Percentiles rank a stretch among this genome's conserved stretches.
Conservation (phyloP, 1,284 basidiomycete species). For the Rhodotorula sp. region DNA sequence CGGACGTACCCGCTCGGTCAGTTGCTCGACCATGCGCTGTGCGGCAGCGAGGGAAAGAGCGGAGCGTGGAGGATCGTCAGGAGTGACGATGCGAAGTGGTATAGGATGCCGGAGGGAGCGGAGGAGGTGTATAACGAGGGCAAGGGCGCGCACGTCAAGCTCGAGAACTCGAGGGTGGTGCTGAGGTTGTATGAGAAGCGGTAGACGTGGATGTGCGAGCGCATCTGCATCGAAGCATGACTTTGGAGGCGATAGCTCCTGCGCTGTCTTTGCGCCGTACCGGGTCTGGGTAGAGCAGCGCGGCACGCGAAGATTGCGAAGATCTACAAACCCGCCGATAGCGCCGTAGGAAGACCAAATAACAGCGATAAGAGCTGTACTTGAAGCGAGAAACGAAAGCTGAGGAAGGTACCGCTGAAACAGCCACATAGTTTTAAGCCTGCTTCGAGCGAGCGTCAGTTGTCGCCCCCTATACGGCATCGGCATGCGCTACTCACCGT, state of each 20-base stretch:
- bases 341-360: too few species aligned
- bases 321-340: too few species aligned
- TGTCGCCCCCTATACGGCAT: too few species aligned
- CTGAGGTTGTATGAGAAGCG: slow-evolving; percentile 26
- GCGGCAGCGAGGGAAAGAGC: slow-evolving; percentile 2
- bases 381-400: too few species aligned
- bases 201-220: background rate
- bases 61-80: slow-evolving; percentile 24
- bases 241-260: background rate
- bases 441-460: too few species aligned
- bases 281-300: too few species aligned
- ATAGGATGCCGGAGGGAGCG: slow-evolving; percentile 25
- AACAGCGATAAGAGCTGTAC: too few species aligned
- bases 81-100: slow-evolving; percentile 35
- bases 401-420: too few species aligned
- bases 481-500: too few species aligned
- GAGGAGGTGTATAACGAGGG: slow-evolving; percentile 28
- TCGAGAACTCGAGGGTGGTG: slow-evolving; percentile 37
- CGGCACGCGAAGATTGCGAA: too few species aligned
- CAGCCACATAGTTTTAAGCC: too few species aligned
- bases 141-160: slow-evolving; percentile 16
- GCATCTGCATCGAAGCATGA: background rate
- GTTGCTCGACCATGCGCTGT: slow-evolving; percentile 34
- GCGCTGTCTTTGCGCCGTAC: background rate
- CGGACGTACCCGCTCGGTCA: slow-evolving; percentile 31